phyloP scores from a whole-genome alignment of 148 eudicot species.

The Cornus florida region DNA sequence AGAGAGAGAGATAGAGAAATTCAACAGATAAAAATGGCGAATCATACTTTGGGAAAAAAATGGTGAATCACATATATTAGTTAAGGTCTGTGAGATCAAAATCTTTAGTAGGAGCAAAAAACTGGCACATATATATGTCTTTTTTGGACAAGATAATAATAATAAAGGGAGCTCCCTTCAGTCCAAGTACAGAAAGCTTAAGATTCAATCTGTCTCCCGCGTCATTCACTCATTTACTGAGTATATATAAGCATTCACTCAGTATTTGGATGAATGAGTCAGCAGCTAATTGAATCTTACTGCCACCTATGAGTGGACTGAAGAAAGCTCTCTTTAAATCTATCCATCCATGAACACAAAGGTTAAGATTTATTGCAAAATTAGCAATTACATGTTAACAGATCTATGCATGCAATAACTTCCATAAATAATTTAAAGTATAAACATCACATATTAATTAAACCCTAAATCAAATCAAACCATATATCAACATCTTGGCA shows the following conservation, averaged over 20 bases:
- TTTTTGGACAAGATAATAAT: background rate
- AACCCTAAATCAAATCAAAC: background rate
- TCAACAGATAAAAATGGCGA: background rate
- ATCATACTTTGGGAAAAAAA: no score
- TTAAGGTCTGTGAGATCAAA: background rate
- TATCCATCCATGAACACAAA: background rate
- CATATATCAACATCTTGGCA: background rate
- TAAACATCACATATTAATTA: background rate
- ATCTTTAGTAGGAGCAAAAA: background rate
- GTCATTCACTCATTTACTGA: conserved; percentile 65
- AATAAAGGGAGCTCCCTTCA: conserved; percentile 82
- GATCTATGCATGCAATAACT: background rate
- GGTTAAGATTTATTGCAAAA: background rate
- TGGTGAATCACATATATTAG: background rate
- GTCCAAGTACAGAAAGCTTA: conserved; percentile 69
- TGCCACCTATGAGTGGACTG: conserved; percentile 72
- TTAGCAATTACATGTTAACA: background rate
- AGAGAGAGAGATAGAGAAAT: background rate
- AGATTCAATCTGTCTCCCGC: conserved; percentile 72
- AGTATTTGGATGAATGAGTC: conserved; percentile 98
- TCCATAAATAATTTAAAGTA: background rate
- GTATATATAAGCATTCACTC: conserved; percentile 24
- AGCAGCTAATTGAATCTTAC: conserved; percentile 78
- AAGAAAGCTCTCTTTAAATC: conserved; percentile 78
- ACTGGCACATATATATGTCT: no score